Percentiles rank a stretch among this genome's conserved stretches.
phyloP scores from a whole-genome alignment of 805 yeast species.

The Candida anglica region DNA sequence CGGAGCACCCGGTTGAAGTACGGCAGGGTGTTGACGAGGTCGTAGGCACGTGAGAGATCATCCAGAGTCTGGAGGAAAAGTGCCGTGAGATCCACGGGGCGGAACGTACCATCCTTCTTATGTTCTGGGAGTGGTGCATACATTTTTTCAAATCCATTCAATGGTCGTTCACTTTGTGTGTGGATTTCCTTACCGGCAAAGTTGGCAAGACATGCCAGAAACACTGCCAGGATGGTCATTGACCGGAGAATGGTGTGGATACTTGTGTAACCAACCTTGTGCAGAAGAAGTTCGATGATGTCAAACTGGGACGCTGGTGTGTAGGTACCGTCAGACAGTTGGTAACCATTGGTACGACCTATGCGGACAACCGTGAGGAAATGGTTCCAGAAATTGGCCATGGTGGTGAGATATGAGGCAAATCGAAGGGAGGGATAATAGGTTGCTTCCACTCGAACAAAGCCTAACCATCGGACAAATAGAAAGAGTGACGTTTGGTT shows the following conservation, averaged over 20 bases:
- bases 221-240: background rate
- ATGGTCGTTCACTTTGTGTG: no score
- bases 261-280: background rate
- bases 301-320: background rate
- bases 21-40: no score
- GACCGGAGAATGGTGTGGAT: background rate
- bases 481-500: slow-evolving; percentile 13
- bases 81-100: no score
- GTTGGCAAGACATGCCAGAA: background rate
- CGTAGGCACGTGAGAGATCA: no score
- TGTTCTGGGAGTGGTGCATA: no score
- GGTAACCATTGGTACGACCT: no score
- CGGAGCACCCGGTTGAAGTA: no score
- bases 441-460: slow-evolving; percentile 20
- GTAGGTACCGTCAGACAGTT: no score
- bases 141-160: no score
- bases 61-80: no score
- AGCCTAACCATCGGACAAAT: slow-evolving; percentile 22
- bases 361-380: no score
- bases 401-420: slow-evolving; percentile 20
- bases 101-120: no score
- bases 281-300: background rate
- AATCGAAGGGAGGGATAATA: slow-evolving; percentile 27
- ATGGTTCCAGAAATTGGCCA: slow-evolving; percentile 20
- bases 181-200: background rate